Evolutionary conservation across 2,329 filamentous ascomycete genomes (phyloP).

Genomic region (Cercospora zeina): DNA sequence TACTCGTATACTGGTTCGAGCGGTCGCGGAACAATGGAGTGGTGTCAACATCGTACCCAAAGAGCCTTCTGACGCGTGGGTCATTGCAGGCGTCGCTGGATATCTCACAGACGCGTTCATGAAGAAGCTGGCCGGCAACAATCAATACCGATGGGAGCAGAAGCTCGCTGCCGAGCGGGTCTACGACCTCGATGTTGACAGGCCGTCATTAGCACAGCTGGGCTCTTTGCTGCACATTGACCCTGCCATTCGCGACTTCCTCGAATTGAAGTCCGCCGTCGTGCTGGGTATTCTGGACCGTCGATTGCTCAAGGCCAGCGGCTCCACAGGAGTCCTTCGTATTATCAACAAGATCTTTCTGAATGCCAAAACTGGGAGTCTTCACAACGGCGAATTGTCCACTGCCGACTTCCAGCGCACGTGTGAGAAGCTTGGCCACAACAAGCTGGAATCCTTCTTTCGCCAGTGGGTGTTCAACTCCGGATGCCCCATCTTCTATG

Average conservation of each 20-base stretch:
- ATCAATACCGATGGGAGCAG: constrained; percentile 88
- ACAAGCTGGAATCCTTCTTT: constrained; percentile 87
- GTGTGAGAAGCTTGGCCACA: constrained; percentile 86
- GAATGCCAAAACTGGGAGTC: constrained; percentile 78
- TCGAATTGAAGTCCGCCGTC: constrained; percentile 84
- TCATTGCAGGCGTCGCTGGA: constrained; percentile 83
- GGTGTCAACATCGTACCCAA: constrained; percentile 89
- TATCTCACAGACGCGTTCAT: constrained; percentile 96
- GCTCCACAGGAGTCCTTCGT: constrained; percentile 77
- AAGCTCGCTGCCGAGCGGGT: constrained; percentile 81
- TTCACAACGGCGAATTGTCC: constrained; percentile 68
- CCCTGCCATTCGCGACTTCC: constrained; percentile 82
- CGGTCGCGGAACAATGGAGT: constrained; percentile 88
- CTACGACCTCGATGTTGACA: constrained; percentile 75
- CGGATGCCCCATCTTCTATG: constrained; percentile 83
- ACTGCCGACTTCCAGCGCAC: constrained; percentile 75
- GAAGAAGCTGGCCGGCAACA: constrained; percentile 86
- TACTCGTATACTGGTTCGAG: constrained; percentile 76
- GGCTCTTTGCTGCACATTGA: constrained; percentile 77
- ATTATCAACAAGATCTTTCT: constrained; percentile 85
- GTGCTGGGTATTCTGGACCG: constrained; percentile 94
- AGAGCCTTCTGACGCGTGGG: constrained; percentile 78
- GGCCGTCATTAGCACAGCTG: constrained; percentile 79
- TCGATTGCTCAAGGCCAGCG: constrained; percentile 82
- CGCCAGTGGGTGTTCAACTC: constrained; percentile 87